phyloP scores from a whole-genome alignment of 345 rosid genomes.

The Lepidium africanum region DNA sequence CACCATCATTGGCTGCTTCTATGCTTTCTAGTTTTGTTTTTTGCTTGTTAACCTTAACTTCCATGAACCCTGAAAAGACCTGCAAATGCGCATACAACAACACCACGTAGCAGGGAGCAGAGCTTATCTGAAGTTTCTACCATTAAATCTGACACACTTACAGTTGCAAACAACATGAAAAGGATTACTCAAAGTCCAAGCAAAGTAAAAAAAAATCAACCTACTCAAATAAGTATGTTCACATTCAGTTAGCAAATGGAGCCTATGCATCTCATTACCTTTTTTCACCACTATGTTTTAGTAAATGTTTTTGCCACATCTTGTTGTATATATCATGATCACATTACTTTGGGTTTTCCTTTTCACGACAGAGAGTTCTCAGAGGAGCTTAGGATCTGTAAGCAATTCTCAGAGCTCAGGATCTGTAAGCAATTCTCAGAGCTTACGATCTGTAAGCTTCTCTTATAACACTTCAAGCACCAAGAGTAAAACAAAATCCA shows the following conservation, averaged over 20 bases:
- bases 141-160: conserved; percentile 31
- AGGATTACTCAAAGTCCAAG: conserved; percentile 24
- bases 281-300: neutral
- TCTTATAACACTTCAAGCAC: conserved; percentile 25
- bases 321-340: neutral
- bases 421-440: conserved; percentile 24
- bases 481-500: conserved; percentile 36
- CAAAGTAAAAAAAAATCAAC: conserved; percentile 34
- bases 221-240: conserved; percentile 43
- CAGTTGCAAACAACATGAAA: conserved; percentile 30
- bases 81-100: conserved; percentile 34
- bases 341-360: conserved; percentile 2
- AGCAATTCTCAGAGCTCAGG: conserved; percentile 32
- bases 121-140: conserved; percentile 37
- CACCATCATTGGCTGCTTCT: neutral
- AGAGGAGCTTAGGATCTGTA: conserved; percentile 33
- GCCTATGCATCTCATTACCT: conserved; percentile 1
- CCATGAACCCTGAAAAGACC: conserved; percentile 54
- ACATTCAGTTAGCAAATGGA: neutral
- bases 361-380: conserved; percentile 33
- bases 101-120: conserved; percentile 35
- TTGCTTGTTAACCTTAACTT: conserved; percentile 52
- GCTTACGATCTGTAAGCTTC: conserved; percentile 30
- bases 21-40: conserved; percentile 1
- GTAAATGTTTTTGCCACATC: neutral